These are phyloP conservation scores for Fusarium dimerum DNA, from an alignment of 2,329 filamentous ascomycete genomes.

Conservation along the genomic window DNA sequence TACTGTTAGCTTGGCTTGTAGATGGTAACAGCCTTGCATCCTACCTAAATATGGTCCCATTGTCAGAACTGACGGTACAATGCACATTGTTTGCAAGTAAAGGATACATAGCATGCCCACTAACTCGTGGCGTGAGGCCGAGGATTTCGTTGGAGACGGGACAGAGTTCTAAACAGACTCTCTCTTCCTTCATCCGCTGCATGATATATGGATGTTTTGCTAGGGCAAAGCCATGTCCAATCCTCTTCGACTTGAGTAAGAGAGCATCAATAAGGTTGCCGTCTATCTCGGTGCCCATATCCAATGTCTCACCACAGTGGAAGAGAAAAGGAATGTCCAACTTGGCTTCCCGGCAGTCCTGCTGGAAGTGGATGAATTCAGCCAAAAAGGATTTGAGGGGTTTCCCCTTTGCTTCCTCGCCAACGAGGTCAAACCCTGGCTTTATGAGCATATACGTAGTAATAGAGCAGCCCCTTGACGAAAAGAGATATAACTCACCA, in stretches of 20 bases:
- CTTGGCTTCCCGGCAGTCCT: conserved; percentile 46
- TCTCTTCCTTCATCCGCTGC: conserved; percentile 61
- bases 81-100: conserved; percentile 72
- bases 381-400: conserved; percentile 58
- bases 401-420: conserved; percentile 63
- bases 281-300: conserved; percentile 63
- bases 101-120: conserved; percentile 67
- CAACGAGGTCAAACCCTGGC: conserved; percentile 68
- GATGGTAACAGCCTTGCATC: conserved; percentile 11
- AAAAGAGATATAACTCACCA: conserved; percentile 45
- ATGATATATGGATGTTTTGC: conserved; percentile 68
- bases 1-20: neutral
- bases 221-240: conserved; percentile 73
- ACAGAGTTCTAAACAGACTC: conserved; percentile 73
- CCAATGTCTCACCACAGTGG: conserved; percentile 75
- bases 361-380: conserved; percentile 58
- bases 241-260: conserved; percentile 65
- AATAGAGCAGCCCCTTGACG: neutral
- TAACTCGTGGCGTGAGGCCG: conserved; percentile 65
- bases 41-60: conserved; percentile 71
- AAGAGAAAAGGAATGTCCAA: conserved; percentile 72
- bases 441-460: neutral
- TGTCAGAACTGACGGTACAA: conserved; percentile 75
- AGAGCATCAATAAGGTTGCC: conserved; percentile 71
- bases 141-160: conserved; percentile 78